Percentiles rank a stretch among this genome's conserved stretches.
These are phyloP conservation scores for Eutrema salsugineum DNA, from an alignment of 441 rosid species.

Conservation along the genomic window DNA sequence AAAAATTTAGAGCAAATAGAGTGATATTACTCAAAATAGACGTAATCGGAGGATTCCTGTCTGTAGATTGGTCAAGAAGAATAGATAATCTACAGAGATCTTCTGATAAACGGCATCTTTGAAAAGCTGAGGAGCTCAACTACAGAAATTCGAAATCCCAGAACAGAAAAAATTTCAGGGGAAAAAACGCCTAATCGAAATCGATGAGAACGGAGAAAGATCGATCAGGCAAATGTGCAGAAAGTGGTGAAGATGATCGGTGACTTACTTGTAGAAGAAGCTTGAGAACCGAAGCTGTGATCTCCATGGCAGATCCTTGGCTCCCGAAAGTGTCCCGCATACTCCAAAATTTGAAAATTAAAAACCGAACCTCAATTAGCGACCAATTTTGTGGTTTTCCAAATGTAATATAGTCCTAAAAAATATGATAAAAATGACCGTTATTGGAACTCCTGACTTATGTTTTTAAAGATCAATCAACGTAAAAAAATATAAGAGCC, in stretches of 20 bases:
- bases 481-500: too few relatives aligned
- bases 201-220: background rate
- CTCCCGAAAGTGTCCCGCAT: constrained; percentile 5
- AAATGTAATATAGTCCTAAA: too few relatives aligned
- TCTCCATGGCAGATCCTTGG: constrained; percentile 9
- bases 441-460: too few relatives aligned
- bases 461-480: too few relatives aligned
- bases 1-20: background rate
- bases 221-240: background rate
- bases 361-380: background rate
- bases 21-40: constrained; percentile 53
- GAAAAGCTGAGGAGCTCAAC: constrained; percentile 68
- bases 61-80: constrained; percentile 38
- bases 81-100: constrained; percentile 67
- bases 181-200: background rate
- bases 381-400: too few relatives aligned
- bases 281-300: background rate
- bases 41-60: constrained; percentile 30
- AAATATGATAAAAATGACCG: too few relatives aligned
- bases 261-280: constrained; percentile 19
- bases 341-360: background rate
- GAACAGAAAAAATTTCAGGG: background rate
- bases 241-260: constrained; percentile 1
- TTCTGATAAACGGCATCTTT: constrained; percentile 67
- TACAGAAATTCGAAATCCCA: constrained; percentile 24